A percentile compares a stretch with the other conserved stretches of the same genome.
Conservation (phyloP, 2,329 filamentous ascomycete genomes). For the Paecilomyces formosus region DNA sequence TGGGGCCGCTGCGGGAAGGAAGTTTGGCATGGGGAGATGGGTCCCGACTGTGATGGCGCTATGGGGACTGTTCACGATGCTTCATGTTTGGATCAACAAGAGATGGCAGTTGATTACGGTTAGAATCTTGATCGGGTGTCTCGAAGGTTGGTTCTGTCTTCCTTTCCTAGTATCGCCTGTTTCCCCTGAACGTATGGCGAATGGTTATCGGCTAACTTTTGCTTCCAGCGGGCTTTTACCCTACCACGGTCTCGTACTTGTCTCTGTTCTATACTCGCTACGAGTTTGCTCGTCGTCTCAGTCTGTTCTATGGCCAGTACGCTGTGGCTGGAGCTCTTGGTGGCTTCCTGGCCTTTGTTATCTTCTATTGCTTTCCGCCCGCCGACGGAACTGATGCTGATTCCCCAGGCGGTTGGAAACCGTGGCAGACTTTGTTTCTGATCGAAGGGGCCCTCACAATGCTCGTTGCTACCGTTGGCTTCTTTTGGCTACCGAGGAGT, state of each 20-base stretch:
- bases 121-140: constrained; percentile 36
- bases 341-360: constrained; percentile 45
- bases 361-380: constrained; percentile 32
- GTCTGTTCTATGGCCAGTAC: constrained; percentile 51
- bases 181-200: background rate
- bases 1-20: constrained; percentile 39
- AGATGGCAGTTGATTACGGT: constrained; percentile 42
- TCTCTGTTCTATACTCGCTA: constrained; percentile 52
- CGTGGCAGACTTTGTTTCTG: constrained; percentile 46
- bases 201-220: constrained; percentile 8
- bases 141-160: constrained; percentile 1
- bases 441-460: constrained; percentile 43
- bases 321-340: constrained; percentile 51
- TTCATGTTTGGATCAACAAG: constrained; percentile 40
- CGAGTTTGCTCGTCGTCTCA: constrained; percentile 49
- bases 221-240: constrained; percentile 47
- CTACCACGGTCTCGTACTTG: constrained; percentile 52
- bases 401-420: constrained; percentile 30
- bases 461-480: constrained; percentile 38
- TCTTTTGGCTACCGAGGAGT: constrained; percentile 44
- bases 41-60: constrained; percentile 52
- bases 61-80: constrained; percentile 44
- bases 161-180: background rate
- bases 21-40: constrained; percentile 43
- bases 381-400: constrained; percentile 9